phyloP scores from a whole-genome alignment of 2,329 filamentous ascomycete species.

The Aspergillus felis region DNA sequence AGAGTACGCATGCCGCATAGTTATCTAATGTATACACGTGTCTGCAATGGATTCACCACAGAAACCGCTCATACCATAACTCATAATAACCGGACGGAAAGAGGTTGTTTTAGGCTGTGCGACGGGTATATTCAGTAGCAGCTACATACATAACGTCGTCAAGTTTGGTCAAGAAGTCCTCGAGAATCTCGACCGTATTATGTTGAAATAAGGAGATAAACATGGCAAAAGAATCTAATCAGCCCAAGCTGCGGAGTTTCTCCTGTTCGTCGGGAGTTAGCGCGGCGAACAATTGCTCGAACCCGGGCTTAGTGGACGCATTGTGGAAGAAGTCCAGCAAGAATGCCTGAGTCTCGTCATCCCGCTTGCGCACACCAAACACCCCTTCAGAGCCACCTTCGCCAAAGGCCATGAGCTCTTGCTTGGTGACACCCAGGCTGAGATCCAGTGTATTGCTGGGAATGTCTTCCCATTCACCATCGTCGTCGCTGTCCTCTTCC shows the following conservation, averaged over 20 bases:
- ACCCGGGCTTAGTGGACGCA: slow-evolving; percentile 51
- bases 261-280: slow-evolving; percentile 51
- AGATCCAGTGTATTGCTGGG: slow-evolving; percentile 72
- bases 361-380: slow-evolving; percentile 59
- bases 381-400: slow-evolving; percentile 48
- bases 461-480: slow-evolving; percentile 88
- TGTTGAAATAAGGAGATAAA: background rate
- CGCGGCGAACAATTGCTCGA: slow-evolving; percentile 52
- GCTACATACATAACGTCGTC: background rate
- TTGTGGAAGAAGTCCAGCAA: slow-evolving; percentile 74
- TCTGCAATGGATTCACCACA: background rate
- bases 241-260: slow-evolving; percentile 33
- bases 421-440: slow-evolving; percentile 62
- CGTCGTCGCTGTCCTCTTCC: slow-evolving; percentile 61
- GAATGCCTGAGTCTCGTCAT: slow-evolving; percentile 87
- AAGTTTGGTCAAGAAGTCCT: background rate
- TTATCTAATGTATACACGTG: background rate
- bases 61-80: too few species aligned
- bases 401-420: slow-evolving; percentile 75
- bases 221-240: slow-evolving; percentile 1
- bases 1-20: background rate
- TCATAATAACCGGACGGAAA: background rate
- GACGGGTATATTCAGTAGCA: background rate
- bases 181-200: background rate
- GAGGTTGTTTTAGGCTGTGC: background rate